A percentile compares a stretch with the other conserved stretches of the same genome.
Conservation (phyloP, 2,329 filamentous ascomycete species). For the Exserohilum rostratum region DNA sequence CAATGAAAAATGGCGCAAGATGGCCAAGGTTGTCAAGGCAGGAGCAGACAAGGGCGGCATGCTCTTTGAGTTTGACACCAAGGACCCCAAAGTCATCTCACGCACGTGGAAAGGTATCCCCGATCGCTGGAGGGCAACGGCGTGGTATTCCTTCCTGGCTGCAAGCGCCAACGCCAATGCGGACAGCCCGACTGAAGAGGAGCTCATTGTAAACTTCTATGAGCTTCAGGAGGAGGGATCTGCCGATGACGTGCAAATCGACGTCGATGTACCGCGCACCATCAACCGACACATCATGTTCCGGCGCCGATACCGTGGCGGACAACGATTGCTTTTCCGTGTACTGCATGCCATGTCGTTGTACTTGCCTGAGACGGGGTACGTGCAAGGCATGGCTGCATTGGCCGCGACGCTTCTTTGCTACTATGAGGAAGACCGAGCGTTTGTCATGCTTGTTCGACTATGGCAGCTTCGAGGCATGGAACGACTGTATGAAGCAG, state of each 20-base stretch:
- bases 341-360: constrained; percentile 90
- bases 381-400: constrained; percentile 97
- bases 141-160: constrained; percentile 92
- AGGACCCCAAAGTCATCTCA: constrained; percentile 78
- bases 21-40: constrained; percentile 60
- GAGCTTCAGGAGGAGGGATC: constrained; percentile 75
- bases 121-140: constrained; percentile 89
- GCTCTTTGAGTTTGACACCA: constrained; percentile 79
- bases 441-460: constrained; percentile 95
- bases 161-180: constrained; percentile 72
- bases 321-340: constrained; percentile 85
- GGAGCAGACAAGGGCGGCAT: constrained; percentile 64
- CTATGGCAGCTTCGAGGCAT: constrained; percentile 90
- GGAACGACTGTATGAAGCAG: constrained; percentile 80
- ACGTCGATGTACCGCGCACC: constrained; percentile 93
- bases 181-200: constrained; percentile 69
- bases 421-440: constrained; percentile 94
- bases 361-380: constrained; percentile 88
- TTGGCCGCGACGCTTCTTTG: constrained; percentile 90
- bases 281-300: constrained; percentile 99
- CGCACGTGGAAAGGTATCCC: constrained; percentile 98
- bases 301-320: constrained; percentile 84
- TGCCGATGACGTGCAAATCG: constrained; percentile 94
- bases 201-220: constrained; percentile 74
- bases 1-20: constrained; percentile 71